These are phyloP conservation scores for Hymenoscyphus fraxineus DNA, from an alignment of 2,329 filamentous ascomycete genomes.

Conservation along the genomic window DNA sequence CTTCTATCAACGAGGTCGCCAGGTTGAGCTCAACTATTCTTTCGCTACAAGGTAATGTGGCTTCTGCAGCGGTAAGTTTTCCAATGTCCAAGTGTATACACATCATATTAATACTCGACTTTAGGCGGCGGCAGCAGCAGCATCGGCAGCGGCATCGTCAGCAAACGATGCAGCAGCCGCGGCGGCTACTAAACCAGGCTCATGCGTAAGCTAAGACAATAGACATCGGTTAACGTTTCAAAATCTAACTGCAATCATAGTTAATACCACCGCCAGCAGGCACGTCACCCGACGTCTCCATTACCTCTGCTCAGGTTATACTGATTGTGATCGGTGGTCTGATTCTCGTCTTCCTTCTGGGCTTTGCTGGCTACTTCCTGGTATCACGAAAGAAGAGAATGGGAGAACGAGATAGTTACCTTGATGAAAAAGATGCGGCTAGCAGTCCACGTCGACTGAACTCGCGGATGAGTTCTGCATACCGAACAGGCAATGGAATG, in stretches of 20 bases:
- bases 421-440: slow-evolving; percentile 16
- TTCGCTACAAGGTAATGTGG: slow-evolving; percentile 14
- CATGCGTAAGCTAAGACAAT: too few relatives aligned
- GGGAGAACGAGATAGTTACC: slow-evolving; percentile 16
- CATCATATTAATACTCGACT: not conserved
- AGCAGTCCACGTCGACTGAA: slow-evolving; percentile 14
- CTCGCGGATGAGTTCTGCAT: slow-evolving; percentile 15
- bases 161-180: slow-evolving; percentile 14
- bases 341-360: slow-evolving; percentile 8
- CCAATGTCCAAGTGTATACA: not conserved
- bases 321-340: slow-evolving; percentile 15
- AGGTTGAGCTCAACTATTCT: slow-evolving; percentile 19
- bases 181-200: not conserved
- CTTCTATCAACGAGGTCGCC: slow-evolving; percentile 20
- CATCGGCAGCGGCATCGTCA: slow-evolving; percentile 17
- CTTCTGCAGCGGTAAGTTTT: slow-evolving; percentile 14
- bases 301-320: slow-evolving; percentile 15
- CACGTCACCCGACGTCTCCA: slow-evolving; percentile 3
- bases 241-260: not conserved
- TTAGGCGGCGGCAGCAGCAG: slow-evolving; percentile 18
- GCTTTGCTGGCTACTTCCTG: slow-evolving; percentile 11
- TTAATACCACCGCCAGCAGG: not conserved
- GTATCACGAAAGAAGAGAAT: slow-evolving; percentile 12
- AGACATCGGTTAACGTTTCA: not conserved
- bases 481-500: slow-evolving; percentile 18